Base-by-base conservation (phyloP, 805 yeast genomes). In the Kuraishia capsulata region DNA sequence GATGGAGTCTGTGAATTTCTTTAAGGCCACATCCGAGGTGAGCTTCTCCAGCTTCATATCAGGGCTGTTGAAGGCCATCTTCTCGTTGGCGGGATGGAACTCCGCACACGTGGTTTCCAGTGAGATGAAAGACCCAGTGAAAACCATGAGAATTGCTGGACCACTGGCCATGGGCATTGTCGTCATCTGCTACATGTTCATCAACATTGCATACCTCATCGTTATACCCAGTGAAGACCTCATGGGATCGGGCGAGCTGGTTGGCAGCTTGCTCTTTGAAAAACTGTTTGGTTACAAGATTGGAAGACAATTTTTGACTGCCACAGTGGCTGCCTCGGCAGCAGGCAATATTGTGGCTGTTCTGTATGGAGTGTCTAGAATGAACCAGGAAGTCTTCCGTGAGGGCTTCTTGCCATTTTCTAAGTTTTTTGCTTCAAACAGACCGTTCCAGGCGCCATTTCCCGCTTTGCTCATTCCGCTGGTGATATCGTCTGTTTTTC, bases 331-430 rank as follows among this genome's bases (percentile, higher is more conserved):
- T 1, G 43, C 71, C 17, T 71, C 75, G 36, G 69, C 78, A 4
- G 80, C 71, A 3, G 78, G 80, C 2, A 74, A 74, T 44, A 66
- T 73, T 4, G 65, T 73, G 43, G 76, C 73, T 16, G 80, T 74
- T 5, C 46, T 73, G 30, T 74, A 71, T 48, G 68, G 73, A 14
- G 62, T 71, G 17, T 70, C 77, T 2, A 57, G 80, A 42, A 66
- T 70, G 51, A 69, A 69, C 44, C 81, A 74, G 49, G 81, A 74
- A 48, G 71, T 70, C 1, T 74, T 74, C 48, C 50, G 78, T 19
- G 78, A 72, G 44, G 79, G 79, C 0, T 71, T 63, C 45, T 52
- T 74, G 20, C 81, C 81, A 3, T 65, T 56, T 35, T 70, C 78
- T 8, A 48, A 46, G 21, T 57, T 67, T 41, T 70, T 74, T 65